These are phyloP conservation scores for Citrus reticulata DNA, from an alignment of 345 rosid genomes.

Conservation along the genomic window DNA sequence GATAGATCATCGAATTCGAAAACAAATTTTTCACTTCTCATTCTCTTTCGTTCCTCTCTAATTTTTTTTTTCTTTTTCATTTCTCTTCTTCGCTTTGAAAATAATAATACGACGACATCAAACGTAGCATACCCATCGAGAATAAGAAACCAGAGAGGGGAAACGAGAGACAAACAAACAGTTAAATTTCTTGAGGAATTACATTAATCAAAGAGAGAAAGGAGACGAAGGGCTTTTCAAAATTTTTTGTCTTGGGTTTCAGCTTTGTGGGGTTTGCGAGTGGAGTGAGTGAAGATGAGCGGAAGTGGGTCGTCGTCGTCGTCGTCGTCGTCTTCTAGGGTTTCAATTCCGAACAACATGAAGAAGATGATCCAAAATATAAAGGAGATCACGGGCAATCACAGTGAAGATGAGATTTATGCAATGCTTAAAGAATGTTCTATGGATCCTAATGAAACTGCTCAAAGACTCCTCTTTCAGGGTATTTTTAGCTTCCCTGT, in stretches of 20 bases:
- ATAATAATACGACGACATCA: neutral
- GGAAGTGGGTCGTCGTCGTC: slow-evolving; percentile 37
- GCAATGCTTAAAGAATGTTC: slow-evolving; percentile 89
- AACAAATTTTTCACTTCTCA: neutral
- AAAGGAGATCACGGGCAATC: slow-evolving; percentile 76
- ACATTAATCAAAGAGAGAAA: slow-evolving; percentile 2
- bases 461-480: slow-evolving; percentile 62
- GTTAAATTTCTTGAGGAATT: neutral
- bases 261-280: slow-evolving; percentile 1
- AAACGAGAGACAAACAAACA: neutral
- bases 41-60: neutral
- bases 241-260: neutral
- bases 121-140: neutral
- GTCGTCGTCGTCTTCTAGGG: slow-evolving; percentile 34
- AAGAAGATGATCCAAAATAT: slow-evolving; percentile 67
- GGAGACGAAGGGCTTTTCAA: slow-evolving; percentile 5
- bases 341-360: slow-evolving; percentile 56
- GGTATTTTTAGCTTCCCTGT: slow-evolving; percentile 32
- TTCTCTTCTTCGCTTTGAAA: neutral
- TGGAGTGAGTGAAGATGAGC: slow-evolving; percentile 52
- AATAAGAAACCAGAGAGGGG: neutral
- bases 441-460: slow-evolving; percentile 92
- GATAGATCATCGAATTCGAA: neutral
- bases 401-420: slow-evolving; percentile 87
- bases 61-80: neutral